Percentiles rank a stretch among this genome's conserved stretches.
Conservation (phyloP, 2,329 filamentous ascomycete species). For the Trichoderma sp. region DNA sequence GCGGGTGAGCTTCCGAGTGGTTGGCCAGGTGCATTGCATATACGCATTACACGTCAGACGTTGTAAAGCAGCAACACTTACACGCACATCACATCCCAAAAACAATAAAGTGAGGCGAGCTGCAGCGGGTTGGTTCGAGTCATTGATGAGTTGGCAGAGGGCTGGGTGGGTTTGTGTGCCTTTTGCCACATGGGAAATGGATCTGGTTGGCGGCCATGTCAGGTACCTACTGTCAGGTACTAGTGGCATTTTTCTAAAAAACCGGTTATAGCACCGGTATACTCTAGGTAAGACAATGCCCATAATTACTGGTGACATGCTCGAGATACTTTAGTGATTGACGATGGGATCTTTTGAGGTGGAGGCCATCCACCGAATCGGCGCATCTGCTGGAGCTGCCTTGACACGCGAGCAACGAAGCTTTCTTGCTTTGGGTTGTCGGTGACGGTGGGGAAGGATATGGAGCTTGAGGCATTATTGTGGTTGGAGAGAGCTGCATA, state of each 20-base stretch:
- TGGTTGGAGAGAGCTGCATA: neutral
- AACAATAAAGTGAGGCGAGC: neutral
- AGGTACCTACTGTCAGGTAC: constrained; percentile 17
- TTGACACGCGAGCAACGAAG: constrained; percentile 7
- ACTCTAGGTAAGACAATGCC: neutral
- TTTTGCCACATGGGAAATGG: constrained; percentile 9
- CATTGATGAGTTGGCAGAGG: constrained; percentile 23
- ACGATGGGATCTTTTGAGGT: neutral
- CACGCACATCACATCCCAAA: neutral
- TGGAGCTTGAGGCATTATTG: constrained; percentile 19
- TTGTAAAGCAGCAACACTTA: neutral
- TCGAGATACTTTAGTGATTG: neutral
- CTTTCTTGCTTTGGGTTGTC: neutral
- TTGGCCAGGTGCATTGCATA: neutral
- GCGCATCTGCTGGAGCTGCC: neutral
- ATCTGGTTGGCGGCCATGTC: constrained; percentile 12
- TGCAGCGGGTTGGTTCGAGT: constrained; percentile 20
- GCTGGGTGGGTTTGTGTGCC: neutral
- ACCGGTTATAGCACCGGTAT: neutral
- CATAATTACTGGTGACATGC: neutral
- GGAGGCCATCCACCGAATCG: neutral
- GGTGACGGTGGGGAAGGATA: neutral
- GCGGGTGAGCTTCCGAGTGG: constrained; percentile 9
- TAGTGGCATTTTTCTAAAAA: neutral
- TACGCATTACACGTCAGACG: neutral